Base-by-base conservation (phyloP, 148 eudicot genomes). In the Persicaria tinctoria region DNA sequence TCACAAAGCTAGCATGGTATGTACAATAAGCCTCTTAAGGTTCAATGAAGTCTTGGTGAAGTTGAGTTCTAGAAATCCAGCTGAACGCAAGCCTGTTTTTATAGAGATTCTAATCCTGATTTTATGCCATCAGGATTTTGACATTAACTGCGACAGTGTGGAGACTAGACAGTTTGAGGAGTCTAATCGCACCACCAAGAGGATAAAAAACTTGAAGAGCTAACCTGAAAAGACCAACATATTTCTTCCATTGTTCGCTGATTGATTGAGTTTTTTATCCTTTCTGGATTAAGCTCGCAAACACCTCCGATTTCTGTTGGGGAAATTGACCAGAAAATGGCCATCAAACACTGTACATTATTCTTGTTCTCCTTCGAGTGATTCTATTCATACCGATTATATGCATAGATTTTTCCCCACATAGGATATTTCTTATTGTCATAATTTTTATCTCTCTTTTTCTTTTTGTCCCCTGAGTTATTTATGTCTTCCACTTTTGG, bases 131-230 rank as follows among this genome's bases (percentile, higher is more conserved):
- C 78, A 93, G 96, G 88, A 68, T 78, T 76, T 76, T 16, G 85
- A 84, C 53, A 60, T 75, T 64, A 76, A 72, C 57, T 66, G 70
- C 16, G 70, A 66, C 13, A 66, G 70, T 47, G 6, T 14, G 48
- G 70, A 66, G 16, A 66, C 63, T 57, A 20, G 27, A 23, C 38
- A 18, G 32, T 1, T 76, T 27, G 84, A 80, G 27, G 91, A 87
- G 50, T 81, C 81, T 5, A 86, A 84, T 74, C 87, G 87, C 54
- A 81, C 87, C n/a, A 71, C 80, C 10, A 91, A 91, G 83, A 87
- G 89, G 85, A 84, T 85, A 77, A 91, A 87, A 79, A 88, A 84
- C 32, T 81, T 80, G 86, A 82, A 72, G 84, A 83, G 71, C 82
- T 80, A 80, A 70, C 68, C 47, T 57, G 20, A 50, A 53, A 73